These are phyloP conservation scores for Elsinoe batatas DNA, from an alignment of 2,329 filamentous ascomycete species.

Conservation along the genomic window DNA sequence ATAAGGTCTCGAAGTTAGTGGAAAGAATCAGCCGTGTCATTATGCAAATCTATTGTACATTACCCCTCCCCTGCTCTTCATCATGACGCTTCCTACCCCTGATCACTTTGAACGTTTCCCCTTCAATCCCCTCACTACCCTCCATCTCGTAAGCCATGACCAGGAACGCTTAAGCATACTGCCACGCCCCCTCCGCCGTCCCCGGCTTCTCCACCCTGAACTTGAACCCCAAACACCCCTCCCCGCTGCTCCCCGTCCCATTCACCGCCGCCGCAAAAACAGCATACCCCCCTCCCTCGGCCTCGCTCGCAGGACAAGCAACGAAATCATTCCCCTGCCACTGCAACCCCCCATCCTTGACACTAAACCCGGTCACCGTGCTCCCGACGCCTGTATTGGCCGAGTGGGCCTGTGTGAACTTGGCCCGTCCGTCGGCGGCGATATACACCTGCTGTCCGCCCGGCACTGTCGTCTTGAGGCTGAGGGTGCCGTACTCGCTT, in stretches of 20 bases:
- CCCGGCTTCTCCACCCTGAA: slow-evolving; percentile 2
- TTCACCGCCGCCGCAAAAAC: slow-evolving; percentile 11
- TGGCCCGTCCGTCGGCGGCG: slow-evolving; percentile 8
- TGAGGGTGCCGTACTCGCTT: slow-evolving; percentile 14
- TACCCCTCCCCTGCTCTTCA: not conserved
- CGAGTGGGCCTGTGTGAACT: slow-evolving; percentile 13
- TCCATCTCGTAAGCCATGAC: not conserved
- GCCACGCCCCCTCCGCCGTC: not conserved
- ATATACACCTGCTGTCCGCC: slow-evolving; percentile 17
- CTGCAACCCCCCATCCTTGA: slow-evolving; percentile 12
- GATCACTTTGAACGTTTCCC: not conserved
- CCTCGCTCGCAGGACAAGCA: slow-evolving; percentile 12
- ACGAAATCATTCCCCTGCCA: slow-evolving; percentile 14
- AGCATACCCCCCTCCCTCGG: not conserved
- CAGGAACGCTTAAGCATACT: not conserved
- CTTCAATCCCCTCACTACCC: not conserved
- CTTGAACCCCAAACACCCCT: slow-evolving; percentile 13
- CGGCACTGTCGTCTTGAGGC: slow-evolving; percentile 13
- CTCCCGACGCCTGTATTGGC: slow-evolving; percentile 8
- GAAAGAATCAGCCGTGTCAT: not conserved
- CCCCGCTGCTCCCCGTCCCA: not conserved
- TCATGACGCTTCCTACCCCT: not conserved
- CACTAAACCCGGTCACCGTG: slow-evolving; percentile 11
- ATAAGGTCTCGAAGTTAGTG: not conserved
- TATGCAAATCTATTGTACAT: not conserved